Conservation (phyloP, 129 eudicot species). For the Arctium minus region DNA sequence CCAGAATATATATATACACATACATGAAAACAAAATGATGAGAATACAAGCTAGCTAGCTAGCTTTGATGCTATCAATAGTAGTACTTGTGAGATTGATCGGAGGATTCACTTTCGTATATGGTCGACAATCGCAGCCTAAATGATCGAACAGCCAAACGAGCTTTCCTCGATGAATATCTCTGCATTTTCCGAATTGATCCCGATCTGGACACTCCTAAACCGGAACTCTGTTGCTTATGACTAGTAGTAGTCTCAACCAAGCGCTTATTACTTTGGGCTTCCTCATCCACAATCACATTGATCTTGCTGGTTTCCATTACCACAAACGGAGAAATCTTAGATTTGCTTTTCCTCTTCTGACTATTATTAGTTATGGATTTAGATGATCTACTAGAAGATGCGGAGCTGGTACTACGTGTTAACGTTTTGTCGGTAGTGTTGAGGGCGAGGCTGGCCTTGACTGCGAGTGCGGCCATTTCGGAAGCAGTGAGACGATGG, state of each 20-base stretch:
- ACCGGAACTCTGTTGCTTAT: background rate
- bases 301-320: conserved; percentile 32
- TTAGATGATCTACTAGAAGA: background rate
- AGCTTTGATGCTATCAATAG: background rate
- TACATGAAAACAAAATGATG: background rate
- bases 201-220: conserved; percentile 33
- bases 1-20: too few species aligned
- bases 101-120: conserved; percentile 25
- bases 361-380: background rate
- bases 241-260: background rate
- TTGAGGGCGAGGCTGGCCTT: conserved; percentile 66
- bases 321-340: conserved; percentile 34
- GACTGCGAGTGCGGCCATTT: conserved; percentile 80
- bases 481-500: conserved; percentile 50
- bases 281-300: conserved; percentile 31
- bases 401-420: background rate
- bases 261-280: background rate
- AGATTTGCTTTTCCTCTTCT: conserved; percentile 9
- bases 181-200: conserved; percentile 27
- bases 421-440: background rate
- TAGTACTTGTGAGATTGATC: conserved; percentile 5
- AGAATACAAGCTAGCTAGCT: background rate
- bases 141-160: conserved; percentile 36
- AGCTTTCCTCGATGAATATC: conserved; percentile 25
- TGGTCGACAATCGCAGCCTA: conserved; percentile 30